These are phyloP conservation scores for Tetracentron sinense DNA, from an alignment of 164 flowering plant species.

Conservation along the genomic window DNA sequence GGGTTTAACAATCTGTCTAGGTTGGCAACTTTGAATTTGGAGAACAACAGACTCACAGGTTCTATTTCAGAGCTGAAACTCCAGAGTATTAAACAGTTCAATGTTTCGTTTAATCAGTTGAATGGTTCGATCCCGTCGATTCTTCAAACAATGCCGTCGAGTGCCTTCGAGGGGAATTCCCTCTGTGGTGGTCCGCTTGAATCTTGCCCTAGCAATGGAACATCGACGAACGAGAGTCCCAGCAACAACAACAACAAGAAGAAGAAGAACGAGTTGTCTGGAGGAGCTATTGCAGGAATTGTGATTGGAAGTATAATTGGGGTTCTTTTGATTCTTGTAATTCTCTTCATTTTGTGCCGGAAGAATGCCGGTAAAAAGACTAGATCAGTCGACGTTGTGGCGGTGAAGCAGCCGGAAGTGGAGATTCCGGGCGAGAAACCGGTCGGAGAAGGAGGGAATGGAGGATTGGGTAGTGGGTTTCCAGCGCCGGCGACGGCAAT, in stretches of 20 bases:
- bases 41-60: slow-evolving; percentile 55
- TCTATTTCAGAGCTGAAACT: slow-evolving; percentile 48
- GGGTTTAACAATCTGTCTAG: slow-evolving; percentile 45
- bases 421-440: slow-evolving; percentile 26
- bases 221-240: neutral
- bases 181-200: slow-evolving; percentile 73
- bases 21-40: slow-evolving; percentile 48
- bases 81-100: slow-evolving; percentile 47
- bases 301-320: slow-evolving; percentile 55
- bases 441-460: slow-evolving; percentile 12
- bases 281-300: slow-evolving; percentile 81
- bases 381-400: slow-evolving; percentile 21
- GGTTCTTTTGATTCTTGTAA: slow-evolving; percentile 32
- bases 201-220: slow-evolving; percentile 26
- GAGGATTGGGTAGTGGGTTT: slow-evolving; percentile 5
- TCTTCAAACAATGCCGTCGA: slow-evolving; percentile 18
- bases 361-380: slow-evolving; percentile 31
- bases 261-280: slow-evolving; percentile 47
- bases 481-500: slow-evolving; percentile 10
- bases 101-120: slow-evolving; percentile 59
- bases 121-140: slow-evolving; percentile 61
- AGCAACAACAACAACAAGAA: neutral
- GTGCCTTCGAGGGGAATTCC: slow-evolving; percentile 50
- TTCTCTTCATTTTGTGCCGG: slow-evolving; percentile 44
- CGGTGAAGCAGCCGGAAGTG: slow-evolving; percentile 28